Conservation (phyloP, 1,284 basidiomycete genomes). For the Singerocomus rubriflavus region DNA sequence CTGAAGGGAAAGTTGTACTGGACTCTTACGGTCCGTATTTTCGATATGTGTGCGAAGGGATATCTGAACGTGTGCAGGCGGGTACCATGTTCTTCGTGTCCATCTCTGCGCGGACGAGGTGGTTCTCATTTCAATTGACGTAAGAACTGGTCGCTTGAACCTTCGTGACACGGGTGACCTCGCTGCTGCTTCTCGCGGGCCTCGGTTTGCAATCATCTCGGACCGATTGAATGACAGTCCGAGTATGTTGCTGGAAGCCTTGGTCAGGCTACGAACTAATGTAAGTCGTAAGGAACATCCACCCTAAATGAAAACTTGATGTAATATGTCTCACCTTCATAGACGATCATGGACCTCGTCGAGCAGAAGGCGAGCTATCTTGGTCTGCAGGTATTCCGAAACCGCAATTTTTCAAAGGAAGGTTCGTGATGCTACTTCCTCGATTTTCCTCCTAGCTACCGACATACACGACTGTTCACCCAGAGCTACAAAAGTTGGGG, state of each 20-base stretch:
- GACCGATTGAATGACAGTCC: slow-evolving; percentile 67
- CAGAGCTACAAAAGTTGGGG: slow-evolving; percentile 67
- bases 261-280: slow-evolving; percentile 53
- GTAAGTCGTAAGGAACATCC: slow-evolving; percentile 37
- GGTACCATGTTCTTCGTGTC: slow-evolving; percentile 55
- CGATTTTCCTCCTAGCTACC: not conserved
- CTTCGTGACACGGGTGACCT: slow-evolving; percentile 74
- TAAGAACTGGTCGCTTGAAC: slow-evolving; percentile 66
- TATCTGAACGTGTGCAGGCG: slow-evolving; percentile 33
- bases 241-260: slow-evolving; percentile 44
- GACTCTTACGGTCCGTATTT: slow-evolving; percentile 47
- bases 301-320: not conserved
- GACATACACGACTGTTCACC: not conserved
- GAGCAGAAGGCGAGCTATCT: slow-evolving; percentile 76
- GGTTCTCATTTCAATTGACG: slow-evolving; percentile 67
- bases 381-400: slow-evolving; percentile 64
- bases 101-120: slow-evolving; percentile 71
- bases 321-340: not conserved
- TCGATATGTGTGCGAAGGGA: not conserved
- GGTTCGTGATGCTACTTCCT: slow-evolving; percentile 38
- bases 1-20: slow-evolving; percentile 53
- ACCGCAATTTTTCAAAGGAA: slow-evolving; percentile 62
- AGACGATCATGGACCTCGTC: slow-evolving; percentile 73
- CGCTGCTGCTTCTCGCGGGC: slow-evolving; percentile 64
- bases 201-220: slow-evolving; percentile 53